These are phyloP conservation scores for Mycena rebaudengoi DNA, from an alignment of 768 basidiomycete species.

Conservation along the genomic window DNA sequence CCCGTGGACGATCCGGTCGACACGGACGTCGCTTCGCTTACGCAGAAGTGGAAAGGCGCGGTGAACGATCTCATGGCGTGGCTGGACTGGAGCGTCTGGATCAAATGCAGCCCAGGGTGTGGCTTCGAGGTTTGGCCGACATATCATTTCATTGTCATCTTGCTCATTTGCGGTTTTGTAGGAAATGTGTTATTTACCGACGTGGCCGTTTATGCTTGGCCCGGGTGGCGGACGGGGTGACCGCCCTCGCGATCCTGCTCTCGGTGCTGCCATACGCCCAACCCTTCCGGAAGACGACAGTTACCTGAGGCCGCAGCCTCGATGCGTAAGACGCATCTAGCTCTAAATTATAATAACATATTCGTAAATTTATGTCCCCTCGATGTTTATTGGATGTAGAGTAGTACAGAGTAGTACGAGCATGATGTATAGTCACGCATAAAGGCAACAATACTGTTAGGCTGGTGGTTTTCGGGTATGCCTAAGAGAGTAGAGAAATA, in stretches of 20 bases:
- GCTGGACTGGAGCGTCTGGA: constrained; percentile 35
- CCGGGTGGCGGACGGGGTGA: not conserved
- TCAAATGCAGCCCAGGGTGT: constrained; percentile 33
- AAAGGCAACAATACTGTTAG: too few relatives aligned
- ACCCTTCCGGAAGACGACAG: not conserved
- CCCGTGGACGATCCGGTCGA: not conserved
- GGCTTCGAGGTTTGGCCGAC: constrained; percentile 27
- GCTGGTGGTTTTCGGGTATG: too few relatives aligned
- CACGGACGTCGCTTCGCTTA: constrained; percentile 10
- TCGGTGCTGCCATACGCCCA: not conserved
- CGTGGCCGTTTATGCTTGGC: constrained; percentile 28
- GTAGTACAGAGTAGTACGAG: too few relatives aligned
- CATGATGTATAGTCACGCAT: too few relatives aligned
- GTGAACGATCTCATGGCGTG: constrained; percentile 25
- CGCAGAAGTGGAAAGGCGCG: constrained; percentile 20
- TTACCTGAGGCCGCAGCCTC: constrained; percentile 16
- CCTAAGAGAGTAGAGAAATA: too few relatives aligned
- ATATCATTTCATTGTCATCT: not conserved
- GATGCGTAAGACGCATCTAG: constrained; percentile 16
- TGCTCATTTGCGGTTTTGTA: not conserved
- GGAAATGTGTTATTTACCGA: constrained; percentile 35
- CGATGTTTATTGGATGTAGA: too few relatives aligned
- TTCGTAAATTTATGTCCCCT: too few relatives aligned
- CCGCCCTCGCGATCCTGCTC: not conserved
- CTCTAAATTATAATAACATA: too few relatives aligned